Evolutionary conservation across 2,329 filamentous ascomycete species (phyloP).

Genomic region (Chaetoscypha palmicola): DNA sequence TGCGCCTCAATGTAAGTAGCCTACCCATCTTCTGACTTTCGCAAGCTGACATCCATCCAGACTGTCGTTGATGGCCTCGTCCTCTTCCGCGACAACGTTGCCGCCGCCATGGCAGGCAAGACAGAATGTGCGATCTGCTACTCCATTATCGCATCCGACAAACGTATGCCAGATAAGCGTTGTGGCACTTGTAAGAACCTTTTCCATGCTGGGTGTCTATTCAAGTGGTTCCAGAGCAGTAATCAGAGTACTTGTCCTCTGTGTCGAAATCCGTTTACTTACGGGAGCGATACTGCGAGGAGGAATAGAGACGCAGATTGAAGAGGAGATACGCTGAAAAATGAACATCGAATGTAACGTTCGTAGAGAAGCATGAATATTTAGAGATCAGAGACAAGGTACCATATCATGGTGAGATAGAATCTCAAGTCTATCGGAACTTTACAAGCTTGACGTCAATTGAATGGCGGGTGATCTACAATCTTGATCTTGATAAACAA

Average conservation of each 20-base stretch:
- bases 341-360: too few species aligned
- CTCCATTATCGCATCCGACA: conserved; percentile 82
- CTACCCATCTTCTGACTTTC: neutral
- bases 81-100: conserved; percentile 80
- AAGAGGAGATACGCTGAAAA: too few species aligned
- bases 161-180: conserved; percentile 83
- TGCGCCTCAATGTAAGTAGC: conserved; percentile 69
- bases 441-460: too few species aligned
- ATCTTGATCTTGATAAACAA: too few species aligned
- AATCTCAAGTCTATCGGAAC: too few species aligned
- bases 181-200: conserved; percentile 90
- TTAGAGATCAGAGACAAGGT: too few species aligned
- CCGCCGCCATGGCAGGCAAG: conserved; percentile 83
- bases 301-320: too few species aligned
- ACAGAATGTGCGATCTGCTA: conserved; percentile 97
- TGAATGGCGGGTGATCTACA: too few species aligned
- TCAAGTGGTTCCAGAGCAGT: conserved; percentile 95
- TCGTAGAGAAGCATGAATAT: too few species aligned
- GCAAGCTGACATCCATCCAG: conserved; percentile 3
- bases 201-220: conserved; percentile 85
- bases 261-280: conserved; percentile 80
- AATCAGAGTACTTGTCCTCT: conserved; percentile 88
- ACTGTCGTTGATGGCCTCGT: conserved; percentile 76
- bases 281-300: conserved; percentile 25
- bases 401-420: too few species aligned